Percentiles rank a stretch among this genome's conserved stretches.
phyloP scores from a whole-genome alignment of 352 stramenopile genomes.

The Globisporangium recalcitrans region DNA sequence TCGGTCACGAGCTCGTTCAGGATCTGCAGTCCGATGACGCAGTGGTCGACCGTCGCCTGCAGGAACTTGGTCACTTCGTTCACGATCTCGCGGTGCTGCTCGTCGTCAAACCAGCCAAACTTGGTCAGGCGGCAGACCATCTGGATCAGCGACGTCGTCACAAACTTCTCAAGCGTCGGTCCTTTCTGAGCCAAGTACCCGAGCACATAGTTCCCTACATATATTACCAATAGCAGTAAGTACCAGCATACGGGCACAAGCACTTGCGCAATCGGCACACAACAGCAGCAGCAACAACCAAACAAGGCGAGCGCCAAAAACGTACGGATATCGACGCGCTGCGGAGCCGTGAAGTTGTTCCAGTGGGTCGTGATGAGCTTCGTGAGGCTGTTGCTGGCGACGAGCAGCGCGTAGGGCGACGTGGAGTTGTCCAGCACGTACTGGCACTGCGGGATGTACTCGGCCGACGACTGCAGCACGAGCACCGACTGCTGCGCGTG shows the following conservation, averaged over 20 bases:
- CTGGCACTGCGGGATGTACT: slow-evolving; percentile 98
- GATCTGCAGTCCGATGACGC: slow-evolving; percentile 97
- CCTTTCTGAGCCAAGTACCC: slow-evolving; percentile 96
- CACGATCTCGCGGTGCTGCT: slow-evolving; percentile 95
- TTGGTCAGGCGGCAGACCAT: slow-evolving; percentile 98
- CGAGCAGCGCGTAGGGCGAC: slow-evolving; percentile 93
- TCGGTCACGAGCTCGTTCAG: slow-evolving; percentile 97
- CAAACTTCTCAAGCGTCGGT: slow-evolving; percentile 92
- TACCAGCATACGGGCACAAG: background rate
- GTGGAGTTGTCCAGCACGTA: slow-evolving; percentile 97
- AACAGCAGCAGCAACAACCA: slow-evolving; percentile 8
- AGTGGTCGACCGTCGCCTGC: slow-evolving; percentile 95
- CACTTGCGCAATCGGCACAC: slow-evolving; percentile 5
- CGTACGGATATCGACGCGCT: slow-evolving; percentile 92
- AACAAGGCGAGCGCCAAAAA: background rate
- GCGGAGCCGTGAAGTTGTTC: slow-evolving; percentile 85
- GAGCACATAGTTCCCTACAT: slow-evolving; percentile 95
- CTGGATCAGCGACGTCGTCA: slow-evolving; percentile 94
- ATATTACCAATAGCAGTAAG: background rate
- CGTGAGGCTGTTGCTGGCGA: slow-evolving; percentile 95
- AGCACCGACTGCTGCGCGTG: slow-evolving; percentile 83
- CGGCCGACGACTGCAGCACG: slow-evolving; percentile 86
- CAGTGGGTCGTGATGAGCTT: slow-evolving; percentile 98
- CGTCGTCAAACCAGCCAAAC: slow-evolving; percentile 99
- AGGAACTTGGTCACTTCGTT: slow-evolving; percentile 98